These are phyloP conservation scores for Exophiala spinifera DNA, from an alignment of 2,329 filamentous ascomycete genomes.

Conservation along the genomic window DNA sequence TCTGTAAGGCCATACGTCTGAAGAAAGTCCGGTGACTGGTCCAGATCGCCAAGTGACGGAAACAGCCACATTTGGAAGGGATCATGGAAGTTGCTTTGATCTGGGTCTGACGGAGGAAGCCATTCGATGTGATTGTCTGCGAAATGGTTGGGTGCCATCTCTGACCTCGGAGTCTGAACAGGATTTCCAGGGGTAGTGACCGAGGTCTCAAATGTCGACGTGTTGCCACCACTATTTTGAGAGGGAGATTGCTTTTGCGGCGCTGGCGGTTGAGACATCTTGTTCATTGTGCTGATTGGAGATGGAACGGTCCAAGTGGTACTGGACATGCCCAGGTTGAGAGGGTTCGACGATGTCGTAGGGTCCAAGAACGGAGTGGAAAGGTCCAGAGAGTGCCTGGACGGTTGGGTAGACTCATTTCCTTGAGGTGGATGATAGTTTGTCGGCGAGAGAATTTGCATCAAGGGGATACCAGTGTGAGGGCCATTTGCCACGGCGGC, in stretches of 20 bases:
- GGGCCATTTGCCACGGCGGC: conserved; percentile 22
- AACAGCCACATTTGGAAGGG: conserved; percentile 28
- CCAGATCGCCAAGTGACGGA: conserved; percentile 23
- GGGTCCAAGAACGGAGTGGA: conserved; percentile 18
- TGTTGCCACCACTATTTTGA: conserved; percentile 19
- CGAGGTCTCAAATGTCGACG: conserved; percentile 19
- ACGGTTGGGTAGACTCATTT: conserved; percentile 12
- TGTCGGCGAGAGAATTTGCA: conserved; percentile 24
- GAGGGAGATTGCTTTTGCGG: conserved; percentile 15
- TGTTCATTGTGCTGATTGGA: conserved; percentile 15
- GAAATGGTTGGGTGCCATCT: conserved; percentile 19
- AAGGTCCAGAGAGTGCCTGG: conserved; percentile 17
- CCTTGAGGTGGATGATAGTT: conserved; percentile 16
- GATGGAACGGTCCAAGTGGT: conserved; percentile 16
- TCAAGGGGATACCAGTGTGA: conserved; percentile 20
- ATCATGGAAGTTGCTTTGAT: conserved; percentile 22
- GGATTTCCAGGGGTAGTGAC: conserved; percentile 19
- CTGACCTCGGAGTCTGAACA: conserved; percentile 20
- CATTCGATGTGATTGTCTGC: conserved; percentile 17
- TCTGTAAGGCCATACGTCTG: conserved; percentile 19
- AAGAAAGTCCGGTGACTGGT: conserved; percentile 23
- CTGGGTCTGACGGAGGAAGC: conserved; percentile 18
- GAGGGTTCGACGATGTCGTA: conserved; percentile 11
- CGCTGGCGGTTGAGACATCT: conserved; percentile 9
- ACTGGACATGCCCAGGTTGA: conserved; percentile 14